A percentile compares a stretch with the other conserved stretches of the same genome.
These are phyloP conservation scores for Umbelopsis sp. DNA, from an alignment of 192 early-diverging fungal genomes.

Conservation along the genomic window DNA sequence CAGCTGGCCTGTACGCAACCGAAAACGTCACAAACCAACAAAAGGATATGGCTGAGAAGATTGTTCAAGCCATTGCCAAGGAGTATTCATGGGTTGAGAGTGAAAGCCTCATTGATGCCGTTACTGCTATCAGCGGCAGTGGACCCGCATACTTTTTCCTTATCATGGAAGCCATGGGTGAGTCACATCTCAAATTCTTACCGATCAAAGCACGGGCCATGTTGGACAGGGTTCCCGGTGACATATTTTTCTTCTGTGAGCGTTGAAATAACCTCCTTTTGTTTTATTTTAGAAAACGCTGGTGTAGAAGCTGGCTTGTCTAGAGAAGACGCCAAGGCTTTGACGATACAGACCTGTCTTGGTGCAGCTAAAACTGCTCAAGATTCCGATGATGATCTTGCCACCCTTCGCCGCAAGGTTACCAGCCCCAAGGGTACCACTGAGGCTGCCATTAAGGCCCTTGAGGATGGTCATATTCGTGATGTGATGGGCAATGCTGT, in stretches of 20 bases:
- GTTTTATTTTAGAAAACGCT: slow-evolving; percentile 63
- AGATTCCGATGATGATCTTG: slow-evolving; percentile 64
- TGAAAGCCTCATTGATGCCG: slow-evolving; percentile 81
- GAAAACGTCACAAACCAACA: slow-evolving; percentile 60
- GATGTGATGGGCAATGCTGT: slow-evolving; percentile 61
- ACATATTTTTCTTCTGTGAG: not conserved
- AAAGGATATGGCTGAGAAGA: slow-evolving; percentile 64
- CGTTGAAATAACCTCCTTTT: not conserved
- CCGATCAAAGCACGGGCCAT: slow-evolving; percentile 11
- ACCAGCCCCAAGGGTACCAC: slow-evolving; percentile 94
- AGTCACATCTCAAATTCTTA: slow-evolving; percentile 17
- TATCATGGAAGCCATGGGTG: slow-evolving; percentile 83
- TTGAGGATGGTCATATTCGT: slow-evolving; percentile 64
- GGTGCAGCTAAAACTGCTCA: slow-evolving; percentile 89
- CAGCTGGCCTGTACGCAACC: slow-evolving; percentile 82
- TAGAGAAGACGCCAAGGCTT: slow-evolving; percentile 67
- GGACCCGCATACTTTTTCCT: slow-evolving; percentile 97
- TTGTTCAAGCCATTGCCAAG: slow-evolving; percentile 79
- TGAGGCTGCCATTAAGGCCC: slow-evolving; percentile 80
- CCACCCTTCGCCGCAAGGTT: slow-evolving; percentile 83
- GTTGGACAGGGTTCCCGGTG: not conserved
- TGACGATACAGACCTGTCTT: slow-evolving; percentile 91
- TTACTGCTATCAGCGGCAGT: slow-evolving; percentile 88
- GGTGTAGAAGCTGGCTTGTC: slow-evolving; percentile 76
- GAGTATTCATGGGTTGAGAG: slow-evolving; percentile 80